Evolutionary conservation across 768 basidiomycete species (phyloP).

Genomic region (Russula vinacea): DNA sequence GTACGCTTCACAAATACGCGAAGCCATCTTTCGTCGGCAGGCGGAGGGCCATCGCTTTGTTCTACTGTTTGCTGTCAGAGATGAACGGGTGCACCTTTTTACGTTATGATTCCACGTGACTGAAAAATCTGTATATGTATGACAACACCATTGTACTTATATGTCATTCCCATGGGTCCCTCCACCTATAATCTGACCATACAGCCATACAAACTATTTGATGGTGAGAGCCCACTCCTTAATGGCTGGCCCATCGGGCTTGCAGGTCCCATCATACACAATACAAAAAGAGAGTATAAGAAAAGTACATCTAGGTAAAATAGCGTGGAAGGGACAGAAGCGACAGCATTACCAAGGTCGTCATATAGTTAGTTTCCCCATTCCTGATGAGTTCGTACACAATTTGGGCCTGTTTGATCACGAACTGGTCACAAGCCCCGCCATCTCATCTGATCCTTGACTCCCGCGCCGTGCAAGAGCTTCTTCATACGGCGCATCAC

Average conservation of each 20-base stretch:
- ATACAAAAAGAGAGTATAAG: slow-evolving; percentile 3
- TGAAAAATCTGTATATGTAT: not conserved
- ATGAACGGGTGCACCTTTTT: slow-evolving; percentile 66
- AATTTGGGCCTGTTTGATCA: not conserved
- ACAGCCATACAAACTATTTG: not conserved
- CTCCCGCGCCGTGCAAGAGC: not conserved
- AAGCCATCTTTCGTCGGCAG: slow-evolving; percentile 59
- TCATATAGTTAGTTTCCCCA: not conserved
- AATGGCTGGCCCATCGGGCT: not conserved
- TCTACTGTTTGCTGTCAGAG: slow-evolving; percentile 62
- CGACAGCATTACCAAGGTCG: not conserved
- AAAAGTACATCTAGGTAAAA: not conserved
- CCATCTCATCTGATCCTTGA: slow-evolving; percentile 6
- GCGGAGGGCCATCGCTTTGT: slow-evolving; percentile 61
- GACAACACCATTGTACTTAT: not conserved
- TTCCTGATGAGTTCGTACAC: too few species aligned
- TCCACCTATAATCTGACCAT: not conserved
- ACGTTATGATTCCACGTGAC: slow-evolving; percentile 28
- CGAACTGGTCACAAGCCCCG: not conserved
- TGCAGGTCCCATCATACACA: not conserved
- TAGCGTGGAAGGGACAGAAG: not conserved
- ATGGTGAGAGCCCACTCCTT: not conserved
- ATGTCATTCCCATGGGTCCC: not conserved
- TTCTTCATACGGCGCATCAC: not conserved
- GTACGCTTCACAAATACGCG: slow-evolving; percentile 67